These are phyloP conservation scores for Ogataea glucozyma DNA, from an alignment of 805 yeast species.

Conservation along the genomic window DNA sequence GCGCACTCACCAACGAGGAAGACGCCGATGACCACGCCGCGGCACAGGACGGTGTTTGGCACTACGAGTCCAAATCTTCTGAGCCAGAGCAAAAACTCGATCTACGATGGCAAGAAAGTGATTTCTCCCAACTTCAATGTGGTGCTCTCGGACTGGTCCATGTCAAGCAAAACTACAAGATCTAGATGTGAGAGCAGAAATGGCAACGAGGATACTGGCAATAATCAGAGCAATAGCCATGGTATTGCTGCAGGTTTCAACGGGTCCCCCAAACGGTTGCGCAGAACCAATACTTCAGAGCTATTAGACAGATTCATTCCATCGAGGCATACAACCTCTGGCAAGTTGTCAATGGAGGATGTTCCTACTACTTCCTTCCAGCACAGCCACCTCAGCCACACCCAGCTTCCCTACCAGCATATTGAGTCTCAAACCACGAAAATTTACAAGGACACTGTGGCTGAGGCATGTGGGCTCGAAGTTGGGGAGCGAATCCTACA, in stretches of 20 bases:
- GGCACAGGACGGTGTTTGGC: constrained; percentile 36
- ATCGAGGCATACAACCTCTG: constrained; percentile 49
- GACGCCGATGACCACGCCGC: constrained; percentile 19
- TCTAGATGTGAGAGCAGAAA: constrained; percentile 1
- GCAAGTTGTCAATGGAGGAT: constrained; percentile 39
- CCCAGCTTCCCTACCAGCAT: constrained; percentile 51
- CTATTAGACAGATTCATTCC: constrained; percentile 61
- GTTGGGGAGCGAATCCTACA: constrained; percentile 80
- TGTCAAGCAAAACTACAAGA: constrained; percentile 16
- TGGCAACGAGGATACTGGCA: constrained; percentile 14
- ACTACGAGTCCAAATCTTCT: constrained; percentile 32
- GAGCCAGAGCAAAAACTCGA: constrained; percentile 30
- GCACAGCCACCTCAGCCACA: too few relatives aligned
- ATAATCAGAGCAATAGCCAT: too few relatives aligned
- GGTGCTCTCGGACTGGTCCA: constrained; percentile 37
- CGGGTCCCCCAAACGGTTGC: constrained; percentile 31
- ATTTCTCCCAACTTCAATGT: constrained; percentile 39
- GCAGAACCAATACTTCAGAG: constrained; percentile 39
- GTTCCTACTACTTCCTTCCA: too few relatives aligned
- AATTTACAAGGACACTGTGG: constrained; percentile 77
- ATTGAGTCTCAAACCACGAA: constrained; percentile 54
- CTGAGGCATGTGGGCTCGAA: constrained; percentile 90
- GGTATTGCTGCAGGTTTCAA: too few relatives aligned
- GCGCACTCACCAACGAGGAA: constrained; percentile 15
- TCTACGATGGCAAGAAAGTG: constrained; percentile 33